Evolutionary conservation across 1,284 basidiomycete species (phyloP).

Genomic region (Cryptococcus sp.): DNA sequence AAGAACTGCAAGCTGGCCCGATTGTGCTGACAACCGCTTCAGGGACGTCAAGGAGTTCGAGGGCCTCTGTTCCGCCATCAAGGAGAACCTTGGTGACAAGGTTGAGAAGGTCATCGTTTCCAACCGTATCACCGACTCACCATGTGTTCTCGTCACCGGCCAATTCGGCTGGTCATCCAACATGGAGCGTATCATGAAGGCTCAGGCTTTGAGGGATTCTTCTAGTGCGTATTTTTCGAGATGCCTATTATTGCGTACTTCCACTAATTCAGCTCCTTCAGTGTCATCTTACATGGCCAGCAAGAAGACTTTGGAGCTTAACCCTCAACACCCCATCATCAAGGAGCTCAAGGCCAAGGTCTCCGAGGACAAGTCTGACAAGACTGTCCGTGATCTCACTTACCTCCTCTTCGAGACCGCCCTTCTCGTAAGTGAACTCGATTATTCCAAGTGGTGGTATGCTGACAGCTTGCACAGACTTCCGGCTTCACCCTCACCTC

Average conservation of each 20-base stretch:
- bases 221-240: slow-evolving; percentile 58
- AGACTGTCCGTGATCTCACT: slow-evolving; percentile 94
- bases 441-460: not conserved
- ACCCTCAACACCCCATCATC: slow-evolving; percentile 91
- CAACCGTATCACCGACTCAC: slow-evolving; percentile 95
- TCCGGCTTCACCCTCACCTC: slow-evolving; percentile 95
- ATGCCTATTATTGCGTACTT: too few species aligned
- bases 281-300: slow-evolving; percentile 99
- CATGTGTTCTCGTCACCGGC: slow-evolving; percentile 95
- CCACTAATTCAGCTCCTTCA: slow-evolving; percentile 54
- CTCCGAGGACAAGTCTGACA: slow-evolving; percentile 95
- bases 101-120: slow-evolving; percentile 99
- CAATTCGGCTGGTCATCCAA: slow-evolving; percentile 99
- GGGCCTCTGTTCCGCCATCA: slow-evolving; percentile 91
- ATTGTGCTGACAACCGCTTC: not conserved
- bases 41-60: slow-evolving; percentile 76
- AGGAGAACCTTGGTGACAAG: slow-evolving; percentile 98
- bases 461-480: slow-evolving; percentile 57
- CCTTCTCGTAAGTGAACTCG: slow-evolving; percentile 59
- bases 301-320: slow-evolving; percentile 99
- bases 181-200: slow-evolving; percentile 99
- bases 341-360: slow-evolving; percentile 96
- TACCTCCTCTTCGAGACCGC: slow-evolving; percentile 97
- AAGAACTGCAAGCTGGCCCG: not conserved
- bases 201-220: slow-evolving; percentile 96